Base-by-base conservation (phyloP, 1,284 basidiomycete species). In the Naganishia liquefaciens region DNA sequence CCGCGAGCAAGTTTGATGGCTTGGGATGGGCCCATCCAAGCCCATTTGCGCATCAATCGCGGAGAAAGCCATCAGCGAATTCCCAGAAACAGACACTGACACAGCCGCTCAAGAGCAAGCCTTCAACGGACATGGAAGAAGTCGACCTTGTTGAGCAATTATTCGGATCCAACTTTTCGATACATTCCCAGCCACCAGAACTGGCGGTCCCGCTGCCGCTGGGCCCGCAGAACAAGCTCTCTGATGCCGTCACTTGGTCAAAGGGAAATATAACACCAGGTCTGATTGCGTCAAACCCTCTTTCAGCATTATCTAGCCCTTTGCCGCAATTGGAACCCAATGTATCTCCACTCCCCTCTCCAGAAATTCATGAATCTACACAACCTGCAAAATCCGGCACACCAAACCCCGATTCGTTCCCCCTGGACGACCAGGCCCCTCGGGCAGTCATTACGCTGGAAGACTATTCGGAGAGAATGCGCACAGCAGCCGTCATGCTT, bases 401-500 rank as follows among this genome's bases (percentile, higher is more conserved):
- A 23, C 47, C 46, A n/a, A 51, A 57, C 47, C 2, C 5, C 23
- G 46, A 50, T 21, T 11, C 25, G n/a, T 17, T 19, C 19, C 25
- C 57, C 2, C 10, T 17, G 15, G 33, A 15, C 17, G 46, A 49
- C 2, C 30, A 33, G 13, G 40, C 37, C 44, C 42, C 63, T 7
- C 63, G 78, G 49, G 74, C 73, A 1, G 72, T 77, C 9, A 79
- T 82, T 65, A 81, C 81, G 1, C 81, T 99, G 33, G 94, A 99
- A 73, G 95, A 99, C 71, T 99, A 99, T 76, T 95, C 95, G 0
- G 91, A 97, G 73, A 86, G 95, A 49, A 99, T 99, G 95, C 87
- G 92, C 17, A 98, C 93, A 11, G 95, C 95, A 1, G 95, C 96
- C 3, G 88, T 99, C 72, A 98, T 99, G 95, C 86, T 99, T 25